Base-by-base conservation (phyloP, 352 stramenopile species). In the Pythium volutum region DNA sequence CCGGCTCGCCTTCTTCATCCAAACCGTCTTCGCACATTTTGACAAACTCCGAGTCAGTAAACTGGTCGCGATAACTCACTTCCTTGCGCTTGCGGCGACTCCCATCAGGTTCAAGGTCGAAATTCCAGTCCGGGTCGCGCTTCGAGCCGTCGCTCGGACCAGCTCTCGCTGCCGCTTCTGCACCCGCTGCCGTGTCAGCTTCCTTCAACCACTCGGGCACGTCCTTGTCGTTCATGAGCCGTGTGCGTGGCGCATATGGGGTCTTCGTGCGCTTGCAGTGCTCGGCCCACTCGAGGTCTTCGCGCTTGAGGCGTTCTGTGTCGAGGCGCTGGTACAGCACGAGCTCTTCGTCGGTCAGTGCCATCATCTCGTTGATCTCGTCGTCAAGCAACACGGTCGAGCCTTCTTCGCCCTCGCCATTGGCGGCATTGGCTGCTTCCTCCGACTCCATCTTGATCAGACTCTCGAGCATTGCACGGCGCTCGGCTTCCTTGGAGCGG, bases 281-380 rank as follows among this genome's bases (percentile, higher is more conserved):
- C 5, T 88, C 81, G 4, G 62, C 67, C 75, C 80, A 95, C 51
- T 91, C 81, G 11, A 72, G 74, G 26, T 76, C 71, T 67, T 93
- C 83, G 8, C 81, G 80, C 12, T 68, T 57, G 18, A 79, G 70
- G 16, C 87, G 82, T 46, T 94, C 82, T 4, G 59, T 63, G 36
- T 95, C 87, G 15, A 95, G 36, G 18, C 74, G 65, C 38, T 95
- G 82, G 60, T 95, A 95, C 63, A 93, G 60, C 23, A 75, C 74
- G 23, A 93, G 69, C 50, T 95, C 87, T 48, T 90, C 85, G 10
- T 93, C 84, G 0, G 87, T 95, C 22, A 95, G 63, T n/a, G 87
- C 87, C 87, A 95, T 95, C 79, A 95, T 93, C 56, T 87, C 83
- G 62, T 95, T 95, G 42, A 95, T 89, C 62, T 95, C 84, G 58